Base-by-base conservation (phyloP, 2,329 filamentous ascomycete species). In the Niveomyces coronatus region DNA sequence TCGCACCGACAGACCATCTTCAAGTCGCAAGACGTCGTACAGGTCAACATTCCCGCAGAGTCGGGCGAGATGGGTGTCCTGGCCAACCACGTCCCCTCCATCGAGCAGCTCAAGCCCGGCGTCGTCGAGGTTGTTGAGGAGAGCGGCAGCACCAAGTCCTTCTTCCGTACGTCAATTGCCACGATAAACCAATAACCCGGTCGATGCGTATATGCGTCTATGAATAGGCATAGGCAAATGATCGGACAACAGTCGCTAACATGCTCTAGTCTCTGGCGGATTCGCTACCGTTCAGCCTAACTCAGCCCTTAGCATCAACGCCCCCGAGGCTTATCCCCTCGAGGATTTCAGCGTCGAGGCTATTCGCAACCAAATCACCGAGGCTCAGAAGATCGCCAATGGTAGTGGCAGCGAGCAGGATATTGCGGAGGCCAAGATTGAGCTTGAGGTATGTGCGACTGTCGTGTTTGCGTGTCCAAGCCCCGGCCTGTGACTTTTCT, bases 21-120 rank as follows among this genome's bases (percentile, higher is more conserved):
- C 71, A 75, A 74, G 64, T 79, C 68, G 52, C 68, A 77, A 56
- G 73, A 76, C 58, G 74, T 79, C 60, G 80, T 96, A 59, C 91
- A 98, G 74, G 91, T 98, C 74, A 98, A 98, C 78, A 82, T 98
- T 58, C 83, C 91, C 63, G 91, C 91, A 59, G 91, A 94, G 66
- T 93, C 88, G 47, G 91, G 91, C 63, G 91, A 96, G 56, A 98
- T 98, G 91, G 91, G 91, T 83, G 82, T 98, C 56, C 83, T 98
- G 61, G 91, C 91, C 63, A 93, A 91, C 76, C 91, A 98, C 78
- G 91, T 98, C 56, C 88, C 91, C 49, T 87, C 88, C 46, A 96
- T 98, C 60, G 91, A 98, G 76, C 91, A 98, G 75, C 76, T 98
- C 66, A 94, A 93, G 78, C 88, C 91, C 45, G 91, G 91, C 58